These are phyloP conservation scores for Dictyostelium intermedium DNA, from an alignment of 78 protist genomes.

Conservation along the genomic window DNA sequence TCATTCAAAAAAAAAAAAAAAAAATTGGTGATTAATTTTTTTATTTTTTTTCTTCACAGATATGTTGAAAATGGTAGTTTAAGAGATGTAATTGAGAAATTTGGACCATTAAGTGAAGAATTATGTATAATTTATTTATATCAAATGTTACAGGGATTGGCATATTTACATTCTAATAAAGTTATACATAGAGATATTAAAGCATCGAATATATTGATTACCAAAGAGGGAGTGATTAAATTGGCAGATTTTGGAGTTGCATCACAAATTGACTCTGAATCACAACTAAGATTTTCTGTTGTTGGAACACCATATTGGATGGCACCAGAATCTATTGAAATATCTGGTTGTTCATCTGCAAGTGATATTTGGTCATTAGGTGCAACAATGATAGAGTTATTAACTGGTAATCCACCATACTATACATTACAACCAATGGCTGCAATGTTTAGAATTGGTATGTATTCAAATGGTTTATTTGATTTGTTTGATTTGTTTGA, in stretches of 20 bases:
- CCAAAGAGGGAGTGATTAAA: slow-evolving; percentile 86
- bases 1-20: too few species aligned
- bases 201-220: slow-evolving; percentile 90
- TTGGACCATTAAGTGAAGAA: slow-evolving; percentile 69
- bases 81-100: slow-evolving; percentile 57
- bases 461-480: too few species aligned
- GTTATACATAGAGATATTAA: slow-evolving; percentile 88
- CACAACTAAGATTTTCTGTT: slow-evolving; percentile 67
- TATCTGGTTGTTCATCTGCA: slow-evolving; percentile 92
- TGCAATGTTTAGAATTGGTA: slow-evolving; percentile 93
- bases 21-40: neutral
- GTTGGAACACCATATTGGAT: slow-evolving; percentile 99
- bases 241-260: slow-evolving; percentile 89
- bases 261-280: slow-evolving; percentile 33
- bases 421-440: slow-evolving; percentile 93
- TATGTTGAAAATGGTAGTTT: slow-evolving; percentile 79
- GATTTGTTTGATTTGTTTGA: too few species aligned
- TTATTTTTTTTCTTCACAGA: neutral
- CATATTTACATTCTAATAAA: slow-evolving; percentile 55
- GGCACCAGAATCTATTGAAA: slow-evolving; percentile 80
- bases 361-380: slow-evolving; percentile 98
- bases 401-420: slow-evolving; percentile 97
- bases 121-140: slow-evolving; percentile 54
- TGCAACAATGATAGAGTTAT: slow-evolving; percentile 94
- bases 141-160: slow-evolving; percentile 67